These are phyloP conservation scores for Globisporangium heterothallicum DNA, from an alignment of 352 stramenopile species.

Conservation along the genomic window DNA sequence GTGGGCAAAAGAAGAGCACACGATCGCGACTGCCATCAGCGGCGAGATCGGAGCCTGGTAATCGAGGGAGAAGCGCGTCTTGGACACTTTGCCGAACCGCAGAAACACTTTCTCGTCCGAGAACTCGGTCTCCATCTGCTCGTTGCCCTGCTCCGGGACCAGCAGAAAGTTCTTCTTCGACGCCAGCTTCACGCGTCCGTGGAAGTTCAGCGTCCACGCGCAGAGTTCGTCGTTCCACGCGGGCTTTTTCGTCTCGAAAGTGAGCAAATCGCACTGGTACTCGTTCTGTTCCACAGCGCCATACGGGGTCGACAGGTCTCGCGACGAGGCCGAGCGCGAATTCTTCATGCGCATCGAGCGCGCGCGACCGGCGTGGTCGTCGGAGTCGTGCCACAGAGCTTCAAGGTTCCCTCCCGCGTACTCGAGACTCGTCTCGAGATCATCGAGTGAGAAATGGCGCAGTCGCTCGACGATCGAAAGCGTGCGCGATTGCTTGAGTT, in stretches of 20 bases:
- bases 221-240: slow-evolving; percentile 78
- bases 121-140: slow-evolving; percentile 48
- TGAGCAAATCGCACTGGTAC: slow-evolving; percentile 67
- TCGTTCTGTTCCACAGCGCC: slow-evolving; percentile 69
- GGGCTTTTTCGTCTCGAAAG: slow-evolving; percentile 80
- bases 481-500: slow-evolving; percentile 36
- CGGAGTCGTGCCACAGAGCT: slow-evolving; percentile 40
- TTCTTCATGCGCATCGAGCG: slow-evolving; percentile 33
- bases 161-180: slow-evolving; percentile 92
- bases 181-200: slow-evolving; percentile 83
- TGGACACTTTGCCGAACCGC: slow-evolving; percentile 82
- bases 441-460: slow-evolving; percentile 49
- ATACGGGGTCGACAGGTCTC: slow-evolving; percentile 41
- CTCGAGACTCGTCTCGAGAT: slow-evolving; percentile 43
- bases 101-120: slow-evolving; percentile 43
- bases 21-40: slow-evolving; percentile 77
- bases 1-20: slow-evolving; percentile 78
- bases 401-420: slow-evolving; percentile 22
- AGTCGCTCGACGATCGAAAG: slow-evolving; percentile 54
- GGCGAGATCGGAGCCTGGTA: slow-evolving; percentile 66
- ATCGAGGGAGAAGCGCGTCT: slow-evolving; percentile 77
- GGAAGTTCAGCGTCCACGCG: slow-evolving; percentile 88
- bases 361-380: slow-evolving; percentile 34
- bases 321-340: slow-evolving; percentile 20
- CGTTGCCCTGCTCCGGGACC: slow-evolving; percentile 44